Percentiles rank a stretch among this genome's conserved stretches.
phyloP scores from a whole-genome alignment of 495 filamentous ascomycete species.

The Hypoxylon intermedium region DNA sequence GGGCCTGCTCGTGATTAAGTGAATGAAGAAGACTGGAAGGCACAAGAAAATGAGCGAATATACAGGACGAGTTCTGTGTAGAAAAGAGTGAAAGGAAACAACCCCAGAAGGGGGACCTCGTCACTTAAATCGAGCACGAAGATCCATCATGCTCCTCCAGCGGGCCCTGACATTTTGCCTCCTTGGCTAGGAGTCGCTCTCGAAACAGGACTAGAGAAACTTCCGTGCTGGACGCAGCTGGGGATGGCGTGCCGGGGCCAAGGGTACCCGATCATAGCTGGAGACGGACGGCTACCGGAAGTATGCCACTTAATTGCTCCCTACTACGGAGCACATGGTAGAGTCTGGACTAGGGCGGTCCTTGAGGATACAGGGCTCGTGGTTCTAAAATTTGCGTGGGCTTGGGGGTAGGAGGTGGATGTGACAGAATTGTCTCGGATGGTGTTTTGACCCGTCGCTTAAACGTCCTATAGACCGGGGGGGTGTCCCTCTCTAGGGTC shows the following conservation, averaged over 20 bases:
- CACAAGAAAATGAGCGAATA: slow-evolving; percentile 43
- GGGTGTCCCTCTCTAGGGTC: slow-evolving; percentile 27
- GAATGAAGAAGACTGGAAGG: slow-evolving; percentile 41
- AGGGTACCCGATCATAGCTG: slow-evolving; percentile 23
- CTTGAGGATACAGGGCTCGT: slow-evolving; percentile 20
- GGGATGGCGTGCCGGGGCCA: slow-evolving; percentile 19
- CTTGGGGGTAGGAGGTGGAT: slow-evolving; percentile 46
- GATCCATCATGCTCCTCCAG: slow-evolving; percentile 43
- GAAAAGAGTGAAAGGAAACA: slow-evolving; percentile 52
- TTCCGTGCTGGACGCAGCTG: slow-evolving; percentile 43
- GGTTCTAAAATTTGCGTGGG: slow-evolving; percentile 35
- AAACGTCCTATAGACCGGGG: slow-evolving; percentile 29
- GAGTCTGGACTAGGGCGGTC: slow-evolving; percentile 20
- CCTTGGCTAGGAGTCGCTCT: slow-evolving; percentile 49
- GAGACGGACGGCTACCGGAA: slow-evolving; percentile 28
- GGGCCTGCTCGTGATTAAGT: slow-evolving; percentile 63
- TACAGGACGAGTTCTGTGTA: slow-evolving; percentile 41
- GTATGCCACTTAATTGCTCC: slow-evolving; percentile 33
- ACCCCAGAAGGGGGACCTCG: slow-evolving; percentile 41
- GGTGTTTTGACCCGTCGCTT: slow-evolving; percentile 51
- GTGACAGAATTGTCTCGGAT: slow-evolving; percentile 59
- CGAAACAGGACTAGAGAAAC: slow-evolving; percentile 55
- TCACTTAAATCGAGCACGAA: slow-evolving; percentile 63
- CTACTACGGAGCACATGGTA: slow-evolving; percentile 14
- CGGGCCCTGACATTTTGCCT: slow-evolving; percentile 34